A percentile compares a stretch with the other conserved stretches of the same genome.
Conservation (phyloP, 768 basidiomycete species). For the Mycena albidolilacea region DNA sequence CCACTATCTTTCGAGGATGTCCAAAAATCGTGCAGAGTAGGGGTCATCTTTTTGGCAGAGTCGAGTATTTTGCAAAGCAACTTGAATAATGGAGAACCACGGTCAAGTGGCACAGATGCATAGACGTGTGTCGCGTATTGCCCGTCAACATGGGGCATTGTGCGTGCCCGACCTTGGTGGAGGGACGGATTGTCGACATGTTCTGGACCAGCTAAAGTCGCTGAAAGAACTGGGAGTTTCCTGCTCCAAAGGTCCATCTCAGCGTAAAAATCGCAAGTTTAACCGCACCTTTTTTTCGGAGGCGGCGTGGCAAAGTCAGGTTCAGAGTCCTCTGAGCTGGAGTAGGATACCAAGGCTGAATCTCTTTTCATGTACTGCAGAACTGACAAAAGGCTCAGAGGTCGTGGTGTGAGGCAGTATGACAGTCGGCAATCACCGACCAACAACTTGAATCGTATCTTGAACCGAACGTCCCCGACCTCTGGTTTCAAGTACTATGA, state of each 20-base stretch:
- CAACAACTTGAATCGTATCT: conserved; percentile 17
- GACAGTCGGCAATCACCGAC: not conserved
- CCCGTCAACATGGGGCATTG: conserved; percentile 86
- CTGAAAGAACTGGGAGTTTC: conserved; percentile 74
- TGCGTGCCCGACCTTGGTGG: conserved; percentile 88
- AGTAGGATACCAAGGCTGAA: conserved; percentile 61
- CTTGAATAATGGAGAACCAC: conserved; percentile 58
- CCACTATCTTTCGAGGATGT: conserved; percentile 39
- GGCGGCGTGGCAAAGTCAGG: conserved; percentile 35
- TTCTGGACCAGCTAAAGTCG: conserved; percentile 59
- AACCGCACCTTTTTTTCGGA: conserved; percentile 60
- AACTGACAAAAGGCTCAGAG: not conserved
- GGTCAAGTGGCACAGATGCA: conserved; percentile 68
- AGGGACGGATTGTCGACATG: conserved; percentile 82
- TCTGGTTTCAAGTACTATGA: conserved; percentile 56
- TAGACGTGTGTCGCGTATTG: conserved; percentile 89
- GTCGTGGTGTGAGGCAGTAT: too few species aligned
- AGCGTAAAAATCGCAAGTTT: not conserved
- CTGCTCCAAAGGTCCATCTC: conserved; percentile 49
- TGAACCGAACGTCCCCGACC: not conserved
- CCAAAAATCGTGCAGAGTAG: conserved; percentile 64
- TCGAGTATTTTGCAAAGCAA: conserved; percentile 62
- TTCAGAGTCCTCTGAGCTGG: conserved; percentile 58
- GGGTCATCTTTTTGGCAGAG: conserved; percentile 60
- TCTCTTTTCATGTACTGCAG: conserved; percentile 54